Conservation (phyloP, 768 basidiomycete species). For the Sistotremastrum niveocremeum region DNA sequence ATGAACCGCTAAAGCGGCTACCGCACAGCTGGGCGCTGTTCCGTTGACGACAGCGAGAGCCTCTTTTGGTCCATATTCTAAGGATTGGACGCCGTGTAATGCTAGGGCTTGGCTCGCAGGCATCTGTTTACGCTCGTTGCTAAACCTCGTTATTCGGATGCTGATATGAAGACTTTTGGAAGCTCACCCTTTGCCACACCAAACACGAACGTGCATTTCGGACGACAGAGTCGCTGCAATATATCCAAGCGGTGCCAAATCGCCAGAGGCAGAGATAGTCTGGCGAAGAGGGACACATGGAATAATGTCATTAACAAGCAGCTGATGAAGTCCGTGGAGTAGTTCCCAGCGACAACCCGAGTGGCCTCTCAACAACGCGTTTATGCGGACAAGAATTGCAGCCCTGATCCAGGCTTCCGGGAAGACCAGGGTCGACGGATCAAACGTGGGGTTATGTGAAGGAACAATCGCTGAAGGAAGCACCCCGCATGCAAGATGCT, state of each 20-base stretch:
- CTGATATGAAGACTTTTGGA: background rate
- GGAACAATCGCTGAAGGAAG: background rate
- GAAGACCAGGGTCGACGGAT: background rate
- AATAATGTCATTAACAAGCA: slow-evolving; percentile 12
- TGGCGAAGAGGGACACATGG: slow-evolving; percentile 17
- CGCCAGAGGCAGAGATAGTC: slow-evolving; percentile 15
- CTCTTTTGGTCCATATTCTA: slow-evolving; percentile 13
- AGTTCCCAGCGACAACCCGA: slow-evolving; percentile 13
- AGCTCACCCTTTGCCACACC: slow-evolving; percentile 5
- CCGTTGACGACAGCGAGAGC: slow-evolving; percentile 17
- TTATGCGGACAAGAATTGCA: slow-evolving; percentile 15
- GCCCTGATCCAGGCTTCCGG: slow-evolving; percentile 6
- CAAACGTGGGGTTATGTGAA: slow-evolving; percentile 1
- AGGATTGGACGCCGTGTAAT: slow-evolving; percentile 9
- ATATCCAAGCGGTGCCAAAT: slow-evolving; percentile 15
- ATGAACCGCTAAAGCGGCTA: slow-evolving; percentile 12
- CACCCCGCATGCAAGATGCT: background rate
- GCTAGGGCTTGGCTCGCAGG: slow-evolving; percentile 9
- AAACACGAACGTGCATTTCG: slow-evolving; percentile 12
- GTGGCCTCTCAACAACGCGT: slow-evolving; percentile 15
- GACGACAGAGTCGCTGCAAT: slow-evolving; percentile 14
- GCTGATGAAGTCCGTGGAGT: slow-evolving; percentile 10
- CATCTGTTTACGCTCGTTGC: slow-evolving; percentile 1
- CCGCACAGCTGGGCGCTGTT: slow-evolving; percentile 8
- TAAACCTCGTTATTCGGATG: background rate